Evolutionary conservation across 1,139 yeast genomes (phyloP), one percentile per base, ranked within the genome.

Genomic region (Candida sp.): DNA sequence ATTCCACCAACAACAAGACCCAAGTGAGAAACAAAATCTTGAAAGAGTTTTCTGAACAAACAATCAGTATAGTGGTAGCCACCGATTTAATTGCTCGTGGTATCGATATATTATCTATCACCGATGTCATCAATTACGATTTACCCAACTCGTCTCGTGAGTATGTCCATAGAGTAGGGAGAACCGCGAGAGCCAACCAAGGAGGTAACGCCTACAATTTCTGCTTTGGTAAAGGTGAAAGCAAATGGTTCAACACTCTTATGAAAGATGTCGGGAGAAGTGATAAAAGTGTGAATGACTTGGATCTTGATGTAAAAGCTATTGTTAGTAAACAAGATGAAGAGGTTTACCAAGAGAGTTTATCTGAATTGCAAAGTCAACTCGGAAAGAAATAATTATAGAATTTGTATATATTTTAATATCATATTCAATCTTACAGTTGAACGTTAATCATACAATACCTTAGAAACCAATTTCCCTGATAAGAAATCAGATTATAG

Each of bases 51-150:
- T 69, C 79, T 11, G 59, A 61, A 3, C 79, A 77, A 36, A 61
- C 66, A 5, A 66, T 77, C 40, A 70, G 75, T 43, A 64, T 91
- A 6, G 68, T 91, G 46, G 84, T 90, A 7, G 89, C 96, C 22
- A 93, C 99, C 0, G 99, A 93, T 64, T 77, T 93, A 55, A 87
- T 95, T 58, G 88, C 98, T 15, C 82, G 99, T 65, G 99, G 99
- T 68, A 80, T 93, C 36, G 97, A 93, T 66, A 76, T 95, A 40
- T 68, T 77, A 7, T 74, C 82, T 5, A 81, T 95, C 41, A 75
- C 82, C 27, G 81, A 82, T 48, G 97, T 93, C 11, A 66, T 93
- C 43, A 95, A 93, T 62, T 93, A 93, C 60, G 99, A 95, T 55
- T 67, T 90, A 45, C 99, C 99, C 6, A 77, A 82, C 38, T 87